phyloP scores from a whole-genome alignment of 805 yeast genomes.

The Wickerhamomyces alni region DNA sequence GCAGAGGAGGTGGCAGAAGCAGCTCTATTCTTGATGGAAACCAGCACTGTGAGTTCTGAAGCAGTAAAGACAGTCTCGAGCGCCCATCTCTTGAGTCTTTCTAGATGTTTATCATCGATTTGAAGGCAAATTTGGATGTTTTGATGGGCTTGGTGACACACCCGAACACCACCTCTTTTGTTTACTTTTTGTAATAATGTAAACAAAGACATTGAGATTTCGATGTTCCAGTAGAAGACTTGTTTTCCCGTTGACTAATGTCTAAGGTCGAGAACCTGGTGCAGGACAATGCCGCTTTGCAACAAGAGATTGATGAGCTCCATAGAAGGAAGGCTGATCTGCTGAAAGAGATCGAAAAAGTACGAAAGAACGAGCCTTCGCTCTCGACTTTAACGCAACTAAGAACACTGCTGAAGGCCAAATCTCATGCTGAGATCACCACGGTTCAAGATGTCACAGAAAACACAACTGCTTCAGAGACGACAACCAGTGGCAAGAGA shows the following conservation, averaged over 20 bases:
- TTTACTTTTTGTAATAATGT: too few relatives aligned
- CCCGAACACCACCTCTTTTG: not conserved
- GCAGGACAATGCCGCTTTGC: slow-evolving; percentile 31
- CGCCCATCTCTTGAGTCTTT: not conserved
- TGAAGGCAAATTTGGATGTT: not conserved
- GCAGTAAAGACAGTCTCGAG: not conserved
- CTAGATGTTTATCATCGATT: not conserved
- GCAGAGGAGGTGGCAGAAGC: slow-evolving; percentile 16
- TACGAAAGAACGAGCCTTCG: slow-evolving; percentile 15
- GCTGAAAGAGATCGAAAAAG: slow-evolving; percentile 22
- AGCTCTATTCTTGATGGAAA: slow-evolving; percentile 12
- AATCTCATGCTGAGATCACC: too few relatives aligned
- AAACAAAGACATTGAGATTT: too few relatives aligned
- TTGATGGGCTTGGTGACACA: too few relatives aligned
- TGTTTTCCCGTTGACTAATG: too few relatives aligned
- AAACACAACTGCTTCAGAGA: too few relatives aligned
- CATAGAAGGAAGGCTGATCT: slow-evolving; percentile 15
- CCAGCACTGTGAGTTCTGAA: not conserved
- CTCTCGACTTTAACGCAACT: slow-evolving; percentile 26
- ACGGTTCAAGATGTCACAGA: too few relatives aligned
- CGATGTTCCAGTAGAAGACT: too few relatives aligned
- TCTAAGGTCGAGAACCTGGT: slow-evolving; percentile 24
- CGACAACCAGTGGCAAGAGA: slow-evolving; percentile 3
- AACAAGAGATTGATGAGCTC: slow-evolving; percentile 25
- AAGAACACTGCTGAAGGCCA: slow-evolving; percentile 5